Base-by-base conservation (phyloP, 352 stramenopile species). In the Pythium monospermum region DNA sequence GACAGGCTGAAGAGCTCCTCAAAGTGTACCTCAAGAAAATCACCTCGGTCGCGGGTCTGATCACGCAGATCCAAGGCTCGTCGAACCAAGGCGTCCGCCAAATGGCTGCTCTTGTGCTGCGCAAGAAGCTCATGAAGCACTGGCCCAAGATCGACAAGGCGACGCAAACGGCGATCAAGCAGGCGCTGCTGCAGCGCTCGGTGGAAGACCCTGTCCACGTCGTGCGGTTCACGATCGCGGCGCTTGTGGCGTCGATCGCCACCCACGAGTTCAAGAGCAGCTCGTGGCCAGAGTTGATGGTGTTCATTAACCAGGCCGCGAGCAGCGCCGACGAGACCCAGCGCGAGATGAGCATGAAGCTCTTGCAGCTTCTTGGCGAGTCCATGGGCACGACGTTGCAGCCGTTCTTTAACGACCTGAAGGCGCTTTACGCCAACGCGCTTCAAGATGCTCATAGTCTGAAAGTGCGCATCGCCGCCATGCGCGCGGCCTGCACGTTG, bases 11-110 rank as follows among this genome's bases (percentile, higher is more conserved):
- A 73, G 66, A 69, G 27, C 73, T 82, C 18, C 66, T 98, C 49
- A 98, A 98, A 74, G 71, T 68, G 27, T 90, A 98, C 61, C 70
- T 98, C 27, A 98, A 98, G 66, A 76, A 96, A 68, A 65, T 94
- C 35, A 68, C 64, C 33, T 90, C 64, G 22, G 85, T 98, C 26
- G 69, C 74, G 43, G 84, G 85, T 1, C 71, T 98, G 58, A 86
- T 98, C 52, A 91, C 85, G 59, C 85, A 97, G 62, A 68, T 97
- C 53, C 81, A 87, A 71, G 68, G 70, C 59, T 94, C 84, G 59
- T 46, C 41, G 40, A 83, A 87, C 56, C 64, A 74, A 12, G 71
- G 85, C 39, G 88, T 97, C 49, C 88, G 94, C 38, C 93, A 98
- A 66, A 73, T 98, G 35, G 87, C 88, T 11, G 91, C 85, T 35